A percentile compares a stretch with the other conserved stretches of the same genome.
phyloP scores from a whole-genome alignment of 2,329 filamentous ascomycete genomes.

The Colletotrichum orbiculare region DNA sequence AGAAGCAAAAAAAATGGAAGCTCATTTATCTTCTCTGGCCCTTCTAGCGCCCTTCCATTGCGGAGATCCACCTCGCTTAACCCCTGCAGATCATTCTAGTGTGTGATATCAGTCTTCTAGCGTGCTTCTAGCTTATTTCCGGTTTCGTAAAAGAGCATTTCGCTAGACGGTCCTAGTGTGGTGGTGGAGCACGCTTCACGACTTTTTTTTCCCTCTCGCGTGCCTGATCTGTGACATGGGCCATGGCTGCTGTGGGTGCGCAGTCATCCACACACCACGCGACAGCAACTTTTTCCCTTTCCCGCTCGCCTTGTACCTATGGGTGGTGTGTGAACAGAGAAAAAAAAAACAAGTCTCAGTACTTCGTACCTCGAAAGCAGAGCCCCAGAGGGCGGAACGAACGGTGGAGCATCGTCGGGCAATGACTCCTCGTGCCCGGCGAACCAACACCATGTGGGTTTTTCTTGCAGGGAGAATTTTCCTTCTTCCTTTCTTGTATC shows the following conservation, averaged over 20 bases:
- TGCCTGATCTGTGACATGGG: constrained; percentile 8
- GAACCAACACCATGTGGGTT: constrained; percentile 16
- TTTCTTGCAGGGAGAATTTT: constrained; percentile 5
- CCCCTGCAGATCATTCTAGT: constrained; percentile 15
- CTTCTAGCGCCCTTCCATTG: constrained; percentile 32
- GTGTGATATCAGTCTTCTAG: constrained; percentile 15
- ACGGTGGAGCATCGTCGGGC: constrained; percentile 1
- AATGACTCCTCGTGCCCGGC: background rate
- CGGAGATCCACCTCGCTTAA: constrained; percentile 3
- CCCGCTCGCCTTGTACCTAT: background rate
- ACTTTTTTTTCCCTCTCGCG: background rate
- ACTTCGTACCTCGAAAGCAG: background rate
- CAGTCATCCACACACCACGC: constrained; percentile 8
- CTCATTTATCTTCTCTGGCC: constrained; percentile 20
- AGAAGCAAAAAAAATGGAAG: background rate
- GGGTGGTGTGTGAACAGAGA: no score
- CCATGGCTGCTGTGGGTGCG: background rate
- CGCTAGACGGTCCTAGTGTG: background rate
- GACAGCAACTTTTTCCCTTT: background rate
- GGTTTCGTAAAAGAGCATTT: no score
- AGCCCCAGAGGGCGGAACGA: background rate
- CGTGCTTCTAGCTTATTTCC: constrained; percentile 28
- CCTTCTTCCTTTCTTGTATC: background rate
- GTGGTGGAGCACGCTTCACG: background rate
- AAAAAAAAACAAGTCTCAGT: background rate